Percentiles rank a stretch among this genome's conserved stretches.
These are phyloP conservation scores for Ceratobasidium sp. DNA, from an alignment of 1,284 basidiomycete species.

Conservation along the genomic window DNA sequence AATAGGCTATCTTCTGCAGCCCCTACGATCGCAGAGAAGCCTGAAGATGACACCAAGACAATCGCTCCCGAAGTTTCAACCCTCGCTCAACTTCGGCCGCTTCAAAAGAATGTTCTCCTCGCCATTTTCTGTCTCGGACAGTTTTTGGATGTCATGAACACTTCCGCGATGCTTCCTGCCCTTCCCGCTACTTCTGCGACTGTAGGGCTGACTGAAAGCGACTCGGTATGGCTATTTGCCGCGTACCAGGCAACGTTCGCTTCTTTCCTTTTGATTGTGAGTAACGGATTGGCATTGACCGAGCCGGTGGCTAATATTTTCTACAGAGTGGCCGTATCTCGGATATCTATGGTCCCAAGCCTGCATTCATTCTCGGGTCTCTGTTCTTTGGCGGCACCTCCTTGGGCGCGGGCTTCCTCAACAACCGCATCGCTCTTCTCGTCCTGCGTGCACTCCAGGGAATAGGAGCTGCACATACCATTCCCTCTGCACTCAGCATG, in stretches of 20 bases:
- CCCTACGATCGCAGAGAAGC: neutral
- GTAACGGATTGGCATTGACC: neutral
- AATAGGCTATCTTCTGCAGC: neutral
- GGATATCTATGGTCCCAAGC: slow-evolving; percentile 39
- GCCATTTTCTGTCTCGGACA: slow-evolving; percentile 55
- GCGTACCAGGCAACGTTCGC: slow-evolving; percentile 1
- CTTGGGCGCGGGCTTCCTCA: slow-evolving; percentile 38
- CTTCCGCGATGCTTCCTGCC: slow-evolving; percentile 56
- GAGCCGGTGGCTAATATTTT: neutral
- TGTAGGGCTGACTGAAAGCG: slow-evolving; percentile 38
- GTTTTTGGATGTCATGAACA: slow-evolving; percentile 58
- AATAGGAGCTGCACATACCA: slow-evolving; percentile 45
- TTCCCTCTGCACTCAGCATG: slow-evolving; percentile 58
- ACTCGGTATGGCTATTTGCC: slow-evolving; percentile 24
- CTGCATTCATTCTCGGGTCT: slow-evolving; percentile 35
- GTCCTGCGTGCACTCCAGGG: slow-evolving; percentile 38
- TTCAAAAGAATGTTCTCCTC: slow-evolving; percentile 50
- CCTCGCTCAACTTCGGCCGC: neutral
- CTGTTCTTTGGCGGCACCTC: slow-evolving; percentile 34
- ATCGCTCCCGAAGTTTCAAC: neutral
- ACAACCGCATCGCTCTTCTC: slow-evolving; percentile 34
- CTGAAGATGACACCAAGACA: neutral
- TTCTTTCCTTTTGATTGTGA: slow-evolving; percentile 27
- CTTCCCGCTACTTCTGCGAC: slow-evolving; percentile 49
- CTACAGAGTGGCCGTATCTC: slow-evolving; percentile 38